A percentile compares a stretch with the other conserved stretches of the same genome.
Evolutionary conservation across 306 rosid genomes (phyloP).

Genomic region (Cicer arietinum): DNA sequence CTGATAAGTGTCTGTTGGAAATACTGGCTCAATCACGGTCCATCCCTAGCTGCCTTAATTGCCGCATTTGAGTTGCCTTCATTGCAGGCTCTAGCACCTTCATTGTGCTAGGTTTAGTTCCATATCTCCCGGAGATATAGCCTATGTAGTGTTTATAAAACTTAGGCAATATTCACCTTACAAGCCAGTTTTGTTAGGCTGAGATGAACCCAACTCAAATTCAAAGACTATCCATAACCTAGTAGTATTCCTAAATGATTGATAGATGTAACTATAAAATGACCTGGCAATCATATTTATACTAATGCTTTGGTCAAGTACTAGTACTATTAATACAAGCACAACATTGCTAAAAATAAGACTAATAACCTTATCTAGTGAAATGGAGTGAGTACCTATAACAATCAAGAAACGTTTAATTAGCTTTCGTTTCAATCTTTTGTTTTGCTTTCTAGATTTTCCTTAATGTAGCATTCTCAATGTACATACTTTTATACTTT

Average conservation of each 20-base stretch:
- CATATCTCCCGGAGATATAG: too few species aligned
- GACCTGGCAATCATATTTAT: not conserved
- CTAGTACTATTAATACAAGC: not conserved
- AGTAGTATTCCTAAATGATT: not conserved
- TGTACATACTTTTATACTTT: constrained; percentile 7
- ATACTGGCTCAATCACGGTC: too few species aligned
- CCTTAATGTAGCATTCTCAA: constrained; percentile 32
- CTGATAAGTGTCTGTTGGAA: not conserved
- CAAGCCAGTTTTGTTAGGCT: too few species aligned
- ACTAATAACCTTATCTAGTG: constrained; percentile 7
- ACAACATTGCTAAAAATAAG: not conserved
- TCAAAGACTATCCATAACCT: not conserved
- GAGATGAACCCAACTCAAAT: too few species aligned
- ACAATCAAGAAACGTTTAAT: not conserved
- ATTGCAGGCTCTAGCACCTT: too few species aligned
- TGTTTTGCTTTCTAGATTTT: constrained; percentile 22
- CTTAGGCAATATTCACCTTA: too few species aligned
- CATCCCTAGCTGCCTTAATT: too few species aligned
- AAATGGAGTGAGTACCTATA: constrained; percentile 7
- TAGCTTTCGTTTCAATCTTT: constrained; percentile 31
- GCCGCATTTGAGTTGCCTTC: too few species aligned
- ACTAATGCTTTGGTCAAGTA: not conserved
- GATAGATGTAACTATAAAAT: not conserved
- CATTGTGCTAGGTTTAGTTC: too few species aligned
- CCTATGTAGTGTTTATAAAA: too few species aligned